Conservation (phyloP, 2,329 filamentous ascomycete species). For the Calonectria pseudoturangicola region DNA sequence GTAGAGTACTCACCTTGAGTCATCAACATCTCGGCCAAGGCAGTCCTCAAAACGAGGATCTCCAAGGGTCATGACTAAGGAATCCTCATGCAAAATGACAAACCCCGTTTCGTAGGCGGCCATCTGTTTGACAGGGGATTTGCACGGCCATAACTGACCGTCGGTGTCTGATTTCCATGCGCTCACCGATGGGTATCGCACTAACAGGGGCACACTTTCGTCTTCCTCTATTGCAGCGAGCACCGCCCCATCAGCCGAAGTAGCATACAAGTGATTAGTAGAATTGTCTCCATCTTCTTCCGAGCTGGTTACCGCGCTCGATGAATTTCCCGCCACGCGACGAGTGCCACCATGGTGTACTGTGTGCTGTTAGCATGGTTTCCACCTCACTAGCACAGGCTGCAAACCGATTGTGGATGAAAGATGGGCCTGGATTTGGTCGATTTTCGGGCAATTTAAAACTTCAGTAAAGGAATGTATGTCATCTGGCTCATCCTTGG, state of each 20-base stretch:
- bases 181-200: constrained; percentile 50
- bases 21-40: constrained; percentile 70
- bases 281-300: neutral
- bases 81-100: constrained; percentile 64
- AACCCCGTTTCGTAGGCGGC: constrained; percentile 71
- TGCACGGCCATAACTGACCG: constrained; percentile 49
- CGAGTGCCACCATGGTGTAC: constrained; percentile 47
- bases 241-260: constrained; percentile 46
- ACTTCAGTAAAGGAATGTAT: constrained; percentile 65
- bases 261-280: constrained; percentile 39
- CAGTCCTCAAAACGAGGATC: constrained; percentile 75
- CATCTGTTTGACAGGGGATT: constrained; percentile 61
- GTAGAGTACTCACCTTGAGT: constrained; percentile 53
- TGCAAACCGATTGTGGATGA: constrained; percentile 68
- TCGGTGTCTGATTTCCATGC: constrained; percentile 40
- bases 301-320: constrained; percentile 9
- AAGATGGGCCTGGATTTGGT: constrained; percentile 59
- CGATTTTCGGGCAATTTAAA: constrained; percentile 61
- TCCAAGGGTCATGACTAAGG: constrained; percentile 72
- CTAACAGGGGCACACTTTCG: constrained; percentile 20
- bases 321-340: constrained; percentile 46
- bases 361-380: constrained; percentile 36
- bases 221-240: constrained; percentile 6
- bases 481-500: constrained; percentile 65
- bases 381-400: no score